These are phyloP conservation scores for Colletotrichum plurivorum DNA, from an alignment of 2,329 filamentous ascomycete genomes.

Conservation along the genomic window DNA sequence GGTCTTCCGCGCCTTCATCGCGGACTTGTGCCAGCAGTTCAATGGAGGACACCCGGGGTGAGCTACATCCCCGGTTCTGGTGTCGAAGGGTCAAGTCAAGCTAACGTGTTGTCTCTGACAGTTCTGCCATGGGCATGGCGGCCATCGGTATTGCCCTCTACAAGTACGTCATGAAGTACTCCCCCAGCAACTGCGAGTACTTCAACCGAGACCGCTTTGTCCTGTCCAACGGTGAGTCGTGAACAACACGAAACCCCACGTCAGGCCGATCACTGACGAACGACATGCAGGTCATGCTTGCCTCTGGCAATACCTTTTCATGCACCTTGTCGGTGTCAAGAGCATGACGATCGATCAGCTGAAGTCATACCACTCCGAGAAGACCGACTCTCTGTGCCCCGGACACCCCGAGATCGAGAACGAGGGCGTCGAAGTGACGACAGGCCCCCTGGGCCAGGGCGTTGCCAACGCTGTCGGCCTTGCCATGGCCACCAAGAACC, in stretches of 20 bases:
- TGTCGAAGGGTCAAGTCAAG: background rate
- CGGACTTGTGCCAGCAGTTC: constrained; percentile 79
- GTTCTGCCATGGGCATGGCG: constrained; percentile 70
- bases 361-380: constrained; percentile 64
- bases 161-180: constrained; percentile 74
- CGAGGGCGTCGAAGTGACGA: constrained; percentile 71
- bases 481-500: constrained; percentile 69
- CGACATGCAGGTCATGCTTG: constrained; percentile 58
- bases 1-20: constrained; percentile 74
- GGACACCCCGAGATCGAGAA: constrained; percentile 71
- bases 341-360: constrained; percentile 69
- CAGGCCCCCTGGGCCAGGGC: constrained; percentile 71
- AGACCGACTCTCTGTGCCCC: constrained; percentile 63
- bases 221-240: constrained; percentile 64
- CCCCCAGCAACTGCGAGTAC: constrained; percentile 65
- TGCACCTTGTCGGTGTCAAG: constrained; percentile 67
- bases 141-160: constrained; percentile 73
- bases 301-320: constrained; percentile 67
- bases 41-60: constrained; percentile 79
- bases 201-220: constrained; percentile 75
- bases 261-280: constrained; percentile 20
- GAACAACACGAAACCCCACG: background rate
- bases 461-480: constrained; percentile 72
- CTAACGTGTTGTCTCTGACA: constrained; percentile 27
- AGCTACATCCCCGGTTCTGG: constrained; percentile 37